phyloP scores from a whole-genome alignment of 306 rosid species.

The Clitoria ternatea region DNA sequence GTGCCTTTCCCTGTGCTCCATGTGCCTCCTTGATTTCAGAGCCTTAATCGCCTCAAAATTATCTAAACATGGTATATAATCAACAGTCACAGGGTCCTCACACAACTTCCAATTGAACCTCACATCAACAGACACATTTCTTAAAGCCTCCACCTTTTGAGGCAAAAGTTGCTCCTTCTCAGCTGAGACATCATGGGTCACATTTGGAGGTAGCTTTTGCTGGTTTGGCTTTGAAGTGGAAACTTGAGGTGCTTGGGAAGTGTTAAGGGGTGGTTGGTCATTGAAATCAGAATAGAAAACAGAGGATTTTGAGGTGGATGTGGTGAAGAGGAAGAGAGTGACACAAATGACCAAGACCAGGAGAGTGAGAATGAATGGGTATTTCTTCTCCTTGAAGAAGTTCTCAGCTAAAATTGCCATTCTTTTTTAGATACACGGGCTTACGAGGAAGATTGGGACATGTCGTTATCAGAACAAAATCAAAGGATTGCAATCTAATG shows the following conservation, averaged over 20 bases:
- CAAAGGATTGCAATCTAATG: neutral
- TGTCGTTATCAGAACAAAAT: neutral
- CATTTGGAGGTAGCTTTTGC: neutral
- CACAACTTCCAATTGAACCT: constrained; percentile 61
- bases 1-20: constrained; percentile 95
- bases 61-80: constrained; percentile 88
- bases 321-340: constrained; percentile 39
- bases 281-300: constrained; percentile 37
- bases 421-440: neutral
- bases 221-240: neutral
- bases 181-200: neutral
- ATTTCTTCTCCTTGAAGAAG: constrained; percentile 48
- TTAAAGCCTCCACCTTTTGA: neutral
- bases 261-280: neutral
- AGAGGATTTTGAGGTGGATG: constrained; percentile 29
- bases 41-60: constrained; percentile 65
- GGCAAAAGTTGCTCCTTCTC: constrained; percentile 3
- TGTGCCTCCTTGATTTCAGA: constrained; percentile 64
- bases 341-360: constrained; percentile 43
- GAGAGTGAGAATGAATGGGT: constrained; percentile 59
- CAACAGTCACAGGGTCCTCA: constrained; percentile 38
- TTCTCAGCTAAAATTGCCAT: constrained; percentile 48
- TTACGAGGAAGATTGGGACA: constrained; percentile 11
- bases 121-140: neutral
- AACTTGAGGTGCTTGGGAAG: neutral